phyloP scores from a whole-genome alignment of 2,329 filamentous ascomycete species.

The Botrytis porri region DNA sequence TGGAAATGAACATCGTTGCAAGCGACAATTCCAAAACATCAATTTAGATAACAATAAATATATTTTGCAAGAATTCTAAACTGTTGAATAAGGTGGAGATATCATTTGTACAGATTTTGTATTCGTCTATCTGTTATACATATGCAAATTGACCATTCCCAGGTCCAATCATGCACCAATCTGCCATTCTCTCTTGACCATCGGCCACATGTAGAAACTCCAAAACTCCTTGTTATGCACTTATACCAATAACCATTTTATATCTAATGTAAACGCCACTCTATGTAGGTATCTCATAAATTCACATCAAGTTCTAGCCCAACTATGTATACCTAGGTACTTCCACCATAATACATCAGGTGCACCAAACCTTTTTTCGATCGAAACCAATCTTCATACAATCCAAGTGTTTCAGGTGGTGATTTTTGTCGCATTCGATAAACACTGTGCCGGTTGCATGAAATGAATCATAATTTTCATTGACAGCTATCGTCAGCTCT shows the following conservation, averaged over 20 bases:
- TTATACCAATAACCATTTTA: conserved; percentile 15
- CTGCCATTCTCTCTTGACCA: neutral
- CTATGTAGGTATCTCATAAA: conserved; percentile 15
- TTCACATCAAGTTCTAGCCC: neutral
- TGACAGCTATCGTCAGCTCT: neutral
- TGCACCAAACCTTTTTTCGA: neutral
- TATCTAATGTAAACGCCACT: conserved; percentile 14
- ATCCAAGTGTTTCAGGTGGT: neutral
- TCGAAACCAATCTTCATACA: neutral
- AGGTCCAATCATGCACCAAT: neutral
- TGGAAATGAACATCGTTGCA: neutral
- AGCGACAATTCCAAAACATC: neutral
- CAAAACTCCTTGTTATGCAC: conserved; percentile 15
- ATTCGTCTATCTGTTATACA: conserved; percentile 9
- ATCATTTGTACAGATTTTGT: conserved; percentile 2
- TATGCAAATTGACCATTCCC: too few species aligned
- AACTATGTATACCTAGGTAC: neutral
- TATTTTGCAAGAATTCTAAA: neutral
- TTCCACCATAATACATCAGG: neutral
- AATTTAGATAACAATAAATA: neutral
- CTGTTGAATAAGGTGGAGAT: neutral
- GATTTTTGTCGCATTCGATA: neutral
- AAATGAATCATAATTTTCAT: neutral
- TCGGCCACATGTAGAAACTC: neutral
- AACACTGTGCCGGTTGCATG: neutral